Percentiles rank a stretch among this genome's conserved stretches.
phyloP scores from a whole-genome alignment of 345 rosid genomes.

The Eucalyptus sp. region DNA sequence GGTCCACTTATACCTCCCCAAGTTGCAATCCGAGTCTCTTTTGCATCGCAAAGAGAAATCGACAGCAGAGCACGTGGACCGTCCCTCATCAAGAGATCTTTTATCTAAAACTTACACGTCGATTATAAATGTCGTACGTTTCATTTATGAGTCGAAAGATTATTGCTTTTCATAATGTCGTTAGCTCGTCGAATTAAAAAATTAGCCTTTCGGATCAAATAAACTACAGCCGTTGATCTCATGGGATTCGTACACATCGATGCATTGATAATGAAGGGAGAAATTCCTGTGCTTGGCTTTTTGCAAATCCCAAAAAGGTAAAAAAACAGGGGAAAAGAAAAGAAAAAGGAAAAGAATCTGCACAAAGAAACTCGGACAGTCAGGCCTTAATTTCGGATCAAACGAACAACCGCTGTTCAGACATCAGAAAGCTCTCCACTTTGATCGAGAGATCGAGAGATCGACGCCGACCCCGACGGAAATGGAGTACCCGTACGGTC shows the following conservation, averaged over 20 bases:
- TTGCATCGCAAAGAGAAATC: no score
- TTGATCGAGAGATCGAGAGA: not conserved
- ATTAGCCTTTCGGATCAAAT: not conserved
- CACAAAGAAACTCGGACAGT: not conserved
- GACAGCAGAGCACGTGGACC: no score
- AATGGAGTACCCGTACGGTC: constrained; percentile 41
- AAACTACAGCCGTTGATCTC: not conserved
- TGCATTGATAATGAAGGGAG: not conserved
- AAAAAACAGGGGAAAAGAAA: not conserved
- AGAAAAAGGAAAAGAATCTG: not conserved
- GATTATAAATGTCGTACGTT: no score
- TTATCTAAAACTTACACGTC: no score
- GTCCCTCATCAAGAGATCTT: no score
- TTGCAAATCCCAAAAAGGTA: not conserved
- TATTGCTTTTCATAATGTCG: no score
- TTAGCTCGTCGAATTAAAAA: not conserved
- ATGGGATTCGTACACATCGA: not conserved
- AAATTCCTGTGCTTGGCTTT: not conserved
- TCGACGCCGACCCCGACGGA: not conserved
- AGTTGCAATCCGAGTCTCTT: no score
- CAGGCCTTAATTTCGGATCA: not conserved
- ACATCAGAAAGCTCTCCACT: not conserved
- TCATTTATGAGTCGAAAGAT: no score
- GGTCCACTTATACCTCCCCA: no score
- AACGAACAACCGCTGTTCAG: not conserved